These are phyloP conservation scores for Monilinia vaccinii-corymbosi DNA, from an alignment of 2,329 filamentous ascomycete species.

Conservation along the genomic window DNA sequence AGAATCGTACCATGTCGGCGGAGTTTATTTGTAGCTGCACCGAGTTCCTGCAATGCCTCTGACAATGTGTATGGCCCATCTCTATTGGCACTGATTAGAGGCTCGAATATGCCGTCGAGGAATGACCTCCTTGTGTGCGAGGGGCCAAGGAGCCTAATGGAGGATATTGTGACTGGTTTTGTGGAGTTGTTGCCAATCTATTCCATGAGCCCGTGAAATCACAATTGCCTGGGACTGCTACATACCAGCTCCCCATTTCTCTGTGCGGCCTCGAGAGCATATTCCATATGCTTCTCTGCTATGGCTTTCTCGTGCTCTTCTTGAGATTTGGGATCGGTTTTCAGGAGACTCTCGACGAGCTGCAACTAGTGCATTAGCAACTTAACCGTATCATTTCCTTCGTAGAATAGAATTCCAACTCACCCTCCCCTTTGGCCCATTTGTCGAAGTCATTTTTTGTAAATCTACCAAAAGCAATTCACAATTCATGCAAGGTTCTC, in stretches of 20 bases:
- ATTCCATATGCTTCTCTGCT: slow-evolving; percentile 33
- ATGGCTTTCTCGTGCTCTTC: slow-evolving; percentile 50
- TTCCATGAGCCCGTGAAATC: not conserved
- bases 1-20: slow-evolving; percentile 62
- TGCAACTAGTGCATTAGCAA: slow-evolving; percentile 13
- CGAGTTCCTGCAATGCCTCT: slow-evolving; percentile 67
- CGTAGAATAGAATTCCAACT: not conserved
- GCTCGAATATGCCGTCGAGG: slow-evolving; percentile 70
- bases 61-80: slow-evolving; percentile 66
- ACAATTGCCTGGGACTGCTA: not conserved
- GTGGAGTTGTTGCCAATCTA: slow-evolving; percentile 76
- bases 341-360: slow-evolving; percentile 22
- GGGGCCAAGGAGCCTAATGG: slow-evolving; percentile 74
- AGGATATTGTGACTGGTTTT: slow-evolving; percentile 79
- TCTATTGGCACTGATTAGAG: slow-evolving; percentile 61
- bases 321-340: slow-evolving; percentile 45
- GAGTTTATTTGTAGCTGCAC: slow-evolving; percentile 63
- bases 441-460: slow-evolving; percentile 5
- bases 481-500: not conserved
- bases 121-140: slow-evolving; percentile 76
- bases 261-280: slow-evolving; percentile 31
- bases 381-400: slow-evolving; percentile 32
- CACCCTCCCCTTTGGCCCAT: slow-evolving; percentile 4
- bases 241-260: slow-evolving; percentile 55
- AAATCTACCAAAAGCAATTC: not conserved